Conservation (phyloP, 2,329 filamentous ascomycete genomes). For the Neopestalotiopsis sp. region DNA sequence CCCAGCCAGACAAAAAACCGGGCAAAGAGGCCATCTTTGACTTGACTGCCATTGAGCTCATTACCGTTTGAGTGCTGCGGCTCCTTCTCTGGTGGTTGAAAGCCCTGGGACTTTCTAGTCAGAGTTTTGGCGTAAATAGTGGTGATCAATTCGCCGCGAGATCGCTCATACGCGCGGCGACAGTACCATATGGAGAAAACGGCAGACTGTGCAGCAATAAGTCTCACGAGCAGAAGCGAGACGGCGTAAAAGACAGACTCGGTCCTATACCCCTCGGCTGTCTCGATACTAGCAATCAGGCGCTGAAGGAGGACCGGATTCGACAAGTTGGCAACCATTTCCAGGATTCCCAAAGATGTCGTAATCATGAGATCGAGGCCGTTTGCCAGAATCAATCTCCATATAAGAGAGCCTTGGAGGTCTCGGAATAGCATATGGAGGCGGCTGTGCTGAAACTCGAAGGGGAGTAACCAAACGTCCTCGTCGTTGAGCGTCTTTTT, state of each 20-base stretch:
- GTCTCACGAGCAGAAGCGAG: slow-evolving; percentile 63
- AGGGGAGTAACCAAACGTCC: slow-evolving; percentile 82
- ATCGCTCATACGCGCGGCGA: slow-evolving; percentile 83
- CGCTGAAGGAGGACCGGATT: slow-evolving; percentile 75
- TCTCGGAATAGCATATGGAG: slow-evolving; percentile 78
- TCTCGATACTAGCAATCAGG: slow-evolving; percentile 70
- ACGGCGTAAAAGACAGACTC: slow-evolving; percentile 70
- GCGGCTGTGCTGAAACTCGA: slow-evolving; percentile 80
- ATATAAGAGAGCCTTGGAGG: slow-evolving; percentile 73
- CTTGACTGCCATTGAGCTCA: slow-evolving; percentile 24
- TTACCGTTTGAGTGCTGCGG: slow-evolving; percentile 23
- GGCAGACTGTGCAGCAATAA: slow-evolving; percentile 67
- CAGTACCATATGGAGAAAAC: slow-evolving; percentile 81
- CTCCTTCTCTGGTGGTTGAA: slow-evolving; percentile 37
- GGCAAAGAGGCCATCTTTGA: slow-evolving; percentile 30
- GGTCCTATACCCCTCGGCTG: slow-evolving; percentile 51
- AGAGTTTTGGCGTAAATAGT: slow-evolving; percentile 83
- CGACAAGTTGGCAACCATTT: slow-evolving; percentile 60
- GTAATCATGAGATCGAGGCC: slow-evolving; percentile 77
- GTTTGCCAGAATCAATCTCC: slow-evolving; percentile 75
- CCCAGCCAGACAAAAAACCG: slow-evolving; percentile 34
- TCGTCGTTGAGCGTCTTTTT: slow-evolving; percentile 72
- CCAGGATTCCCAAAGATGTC: slow-evolving; percentile 66
- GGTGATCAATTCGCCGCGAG: slow-evolving; percentile 83
- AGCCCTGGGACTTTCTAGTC: slow-evolving; percentile 62